Percentiles rank a stretch among this genome's conserved stretches.
Evolutionary conservation across 2,329 filamentous ascomycete species (phyloP).

Genomic region (Aspergillus versicolor): DNA sequence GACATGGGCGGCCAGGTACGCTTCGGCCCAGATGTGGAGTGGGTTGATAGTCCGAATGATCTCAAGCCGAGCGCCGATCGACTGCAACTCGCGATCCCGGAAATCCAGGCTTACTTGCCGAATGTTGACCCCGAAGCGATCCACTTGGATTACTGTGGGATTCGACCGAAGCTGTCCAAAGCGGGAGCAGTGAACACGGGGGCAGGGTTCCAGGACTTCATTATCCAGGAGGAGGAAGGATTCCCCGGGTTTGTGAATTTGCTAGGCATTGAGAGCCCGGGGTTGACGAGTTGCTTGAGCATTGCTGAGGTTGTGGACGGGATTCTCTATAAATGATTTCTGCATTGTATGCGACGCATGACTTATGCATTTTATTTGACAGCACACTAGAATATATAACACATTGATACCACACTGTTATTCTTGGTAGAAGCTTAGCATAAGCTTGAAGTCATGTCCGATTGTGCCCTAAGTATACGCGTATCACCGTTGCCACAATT

Average conservation of each 20-base stretch:
- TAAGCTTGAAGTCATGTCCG: background rate
- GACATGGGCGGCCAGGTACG: conserved; percentile 81
- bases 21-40: conserved; percentile 94
- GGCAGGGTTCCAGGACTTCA: conserved; percentile 78
- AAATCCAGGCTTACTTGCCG: conserved; percentile 79
- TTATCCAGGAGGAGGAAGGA: conserved; percentile 73
- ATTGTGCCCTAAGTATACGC: too few relatives aligned
- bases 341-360: background rate
- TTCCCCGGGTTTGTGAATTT: conserved; percentile 84
- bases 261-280: conserved; percentile 89
- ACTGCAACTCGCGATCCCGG: conserved; percentile 65
- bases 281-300: conserved; percentile 80
- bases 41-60: conserved; percentile 72
- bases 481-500: background rate
- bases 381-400: background rate
- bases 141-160: conserved; percentile 82
- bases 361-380: background rate
- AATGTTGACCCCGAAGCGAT: conserved; percentile 66
- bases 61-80: conserved; percentile 66
- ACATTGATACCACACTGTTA: background rate
- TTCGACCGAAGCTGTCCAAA: conserved; percentile 76
- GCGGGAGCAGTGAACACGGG: conserved; percentile 56
- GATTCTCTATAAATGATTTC: conserved; percentile 47
- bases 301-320: conserved; percentile 74
- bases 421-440: background rate